Percentiles rank a stretch among this genome's conserved stretches.
phyloP scores from a whole-genome alignment of 2,329 filamentous ascomycete species.

The Sporothrix pseudoabietina region DNA sequence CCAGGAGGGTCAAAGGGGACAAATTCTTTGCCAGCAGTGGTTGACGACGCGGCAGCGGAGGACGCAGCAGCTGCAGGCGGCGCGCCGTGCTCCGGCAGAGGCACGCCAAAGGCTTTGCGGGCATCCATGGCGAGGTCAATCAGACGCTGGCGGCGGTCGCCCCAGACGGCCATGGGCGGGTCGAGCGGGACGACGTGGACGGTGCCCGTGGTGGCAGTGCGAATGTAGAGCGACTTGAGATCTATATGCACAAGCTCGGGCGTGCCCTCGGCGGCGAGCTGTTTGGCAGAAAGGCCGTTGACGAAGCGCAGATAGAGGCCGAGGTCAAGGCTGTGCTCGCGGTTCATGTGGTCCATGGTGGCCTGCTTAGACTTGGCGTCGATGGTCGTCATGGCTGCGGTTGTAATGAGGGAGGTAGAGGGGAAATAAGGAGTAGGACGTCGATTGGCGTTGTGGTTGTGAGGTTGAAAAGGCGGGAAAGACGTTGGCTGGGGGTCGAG shows the following conservation, averaged over 20 bases:
- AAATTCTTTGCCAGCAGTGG: conserved; percentile 40
- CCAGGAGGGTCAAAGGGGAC: conserved; percentile 46
- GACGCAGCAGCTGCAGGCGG: conserved; percentile 46
- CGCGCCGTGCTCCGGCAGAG: conserved; percentile 46
- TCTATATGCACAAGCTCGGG: conserved; percentile 68
- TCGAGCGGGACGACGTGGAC: conserved; percentile 61
- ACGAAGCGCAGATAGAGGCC: conserved; percentile 77
- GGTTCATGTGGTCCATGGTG: conserved; percentile 82
- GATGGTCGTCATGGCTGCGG: conserved; percentile 27
- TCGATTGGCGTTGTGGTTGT: not conserved
- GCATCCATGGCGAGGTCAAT: conserved; percentile 68
- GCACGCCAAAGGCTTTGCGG: conserved; percentile 62
- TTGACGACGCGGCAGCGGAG: conserved; percentile 48
- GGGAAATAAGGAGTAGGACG: not conserved
- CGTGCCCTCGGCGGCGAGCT: conserved; percentile 35
- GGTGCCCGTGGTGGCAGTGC: conserved; percentile 50
- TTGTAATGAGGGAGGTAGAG: no score
- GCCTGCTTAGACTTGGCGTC: conserved; percentile 37
- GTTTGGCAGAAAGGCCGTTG: conserved; percentile 53
- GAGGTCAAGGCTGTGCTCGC: conserved; percentile 74
- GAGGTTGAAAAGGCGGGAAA: not conserved
- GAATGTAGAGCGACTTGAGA: conserved; percentile 63
- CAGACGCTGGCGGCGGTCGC: conserved; percentile 69
- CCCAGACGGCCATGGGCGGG: conserved; percentile 69
- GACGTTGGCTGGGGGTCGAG: not conserved